Evolutionary conservation across 805 yeast species (phyloP).

Genomic region (Candida pseudofarinosa): DNA sequence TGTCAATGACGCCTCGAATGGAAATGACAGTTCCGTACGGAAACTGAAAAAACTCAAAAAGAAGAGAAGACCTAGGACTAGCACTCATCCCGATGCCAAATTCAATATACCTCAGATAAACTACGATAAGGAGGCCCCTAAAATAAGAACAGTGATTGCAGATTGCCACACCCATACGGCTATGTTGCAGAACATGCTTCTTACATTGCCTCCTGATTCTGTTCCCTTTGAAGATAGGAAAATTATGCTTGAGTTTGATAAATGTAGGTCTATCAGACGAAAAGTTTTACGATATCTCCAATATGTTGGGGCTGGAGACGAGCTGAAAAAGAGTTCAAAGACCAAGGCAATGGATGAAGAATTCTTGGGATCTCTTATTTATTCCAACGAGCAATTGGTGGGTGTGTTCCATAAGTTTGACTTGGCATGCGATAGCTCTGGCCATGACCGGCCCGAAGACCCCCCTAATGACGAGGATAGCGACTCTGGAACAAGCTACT

Average conservation of each 20-base stretch:
- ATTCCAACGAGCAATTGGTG: slow-evolving; percentile 88
- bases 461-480: slow-evolving; percentile 28
- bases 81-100: slow-evolving; percentile 38
- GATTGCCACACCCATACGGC: slow-evolving; percentile 74
- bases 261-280: slow-evolving; percentile 72
- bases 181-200: slow-evolving; percentile 51
- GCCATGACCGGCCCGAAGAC: slow-evolving; percentile 15
- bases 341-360: slow-evolving; percentile 57
- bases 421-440: slow-evolving; percentile 38
- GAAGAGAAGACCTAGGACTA: slow-evolving; percentile 13
- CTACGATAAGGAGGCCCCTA: slow-evolving; percentile 67
- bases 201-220: slow-evolving; percentile 40
- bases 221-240: slow-evolving; percentile 61
- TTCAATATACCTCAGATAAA: slow-evolving; percentile 67
- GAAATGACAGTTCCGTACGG: neutral
- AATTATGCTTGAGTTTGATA: slow-evolving; percentile 64
- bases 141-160: slow-evolving; percentile 63
- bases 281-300: slow-evolving; percentile 80
- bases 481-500: slow-evolving; percentile 32
- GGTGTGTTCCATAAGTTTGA: slow-evolving; percentile 68
- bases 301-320: slow-evolving; percentile 55
- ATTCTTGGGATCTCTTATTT: slow-evolving; percentile 78
- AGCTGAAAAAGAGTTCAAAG: slow-evolving; percentile 22
- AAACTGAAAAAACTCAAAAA: slow-evolving; percentile 7
- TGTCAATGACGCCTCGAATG: neutral